Conservation (phyloP, 1,284 basidiomycete species). For the Puccinia sorghi region DNA sequence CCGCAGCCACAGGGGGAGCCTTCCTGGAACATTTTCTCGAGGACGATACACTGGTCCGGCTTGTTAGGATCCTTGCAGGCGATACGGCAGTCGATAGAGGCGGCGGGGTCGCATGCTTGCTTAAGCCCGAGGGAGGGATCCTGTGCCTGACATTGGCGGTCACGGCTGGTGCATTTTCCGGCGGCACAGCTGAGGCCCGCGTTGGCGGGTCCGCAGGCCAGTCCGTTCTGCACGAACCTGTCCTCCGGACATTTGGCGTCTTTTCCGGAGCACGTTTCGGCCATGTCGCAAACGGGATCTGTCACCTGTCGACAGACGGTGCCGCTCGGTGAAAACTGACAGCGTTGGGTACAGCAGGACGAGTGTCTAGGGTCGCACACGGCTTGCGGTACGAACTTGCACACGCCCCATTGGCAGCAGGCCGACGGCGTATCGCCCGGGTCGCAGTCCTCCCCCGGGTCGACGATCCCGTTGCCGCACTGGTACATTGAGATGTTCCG, state of each 20-base stretch:
- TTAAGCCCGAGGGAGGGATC: constrained; percentile 51
- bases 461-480: constrained; percentile 57
- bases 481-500: constrained; percentile 55
- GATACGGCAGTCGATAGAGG: constrained; percentile 54
- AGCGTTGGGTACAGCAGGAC: constrained; percentile 55
- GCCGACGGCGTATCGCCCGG: constrained; percentile 54
- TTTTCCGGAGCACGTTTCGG: constrained; percentile 55
- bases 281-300: constrained; percentile 55
- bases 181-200: constrained; percentile 55
- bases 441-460: constrained; percentile 58
- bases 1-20: constrained; percentile 57
- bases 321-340: constrained; percentile 54
- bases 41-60: constrained; percentile 54
- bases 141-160: constrained; percentile 55
- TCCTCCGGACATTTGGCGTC: constrained; percentile 55
- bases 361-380: constrained; percentile 55
- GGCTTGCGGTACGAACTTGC: constrained; percentile 53
- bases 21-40: constrained; percentile 55
- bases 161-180: constrained; percentile 56
- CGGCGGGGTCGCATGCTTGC: constrained; percentile 54
- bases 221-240: constrained; percentile 53
- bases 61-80: constrained; percentile 55
- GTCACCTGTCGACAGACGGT: constrained; percentile 55
- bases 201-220: constrained; percentile 53
- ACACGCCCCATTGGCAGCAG: constrained; percentile 55